Base-by-base conservation (phyloP, 2,329 filamentous ascomycete species). In the Phialemonium atrogriseum region DNA sequence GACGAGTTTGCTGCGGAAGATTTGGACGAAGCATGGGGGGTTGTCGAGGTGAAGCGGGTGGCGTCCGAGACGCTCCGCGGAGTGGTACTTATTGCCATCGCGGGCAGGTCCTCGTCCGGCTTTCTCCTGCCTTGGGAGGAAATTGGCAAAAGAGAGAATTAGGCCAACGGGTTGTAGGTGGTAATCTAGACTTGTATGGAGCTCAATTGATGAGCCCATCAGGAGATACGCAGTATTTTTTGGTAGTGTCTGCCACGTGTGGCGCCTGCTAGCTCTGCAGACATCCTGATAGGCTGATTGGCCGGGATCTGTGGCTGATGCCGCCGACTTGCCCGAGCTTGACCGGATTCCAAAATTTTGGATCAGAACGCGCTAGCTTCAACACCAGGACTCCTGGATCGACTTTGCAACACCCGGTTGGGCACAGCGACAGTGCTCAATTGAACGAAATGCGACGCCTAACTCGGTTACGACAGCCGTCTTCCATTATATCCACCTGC, bases 41-140 rank as follows among this genome's bases (percentile, higher is more conserved):
- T 75, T 12, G 76, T 81, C 16, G 77, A 63, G 11, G 79, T 84
- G 58, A 84, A 91, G 52, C 83, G 79, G 48, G 84, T 91, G 44
- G 84, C 84, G 55, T 88, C 84, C 47, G 74, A 75, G 54, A 83
- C 78, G 60, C 76, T 84, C 52, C 81, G 79, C 38, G 80, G 70
- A 42, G 26, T 24, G 25, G 24, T 33, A 17, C 15, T 12, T n/a
- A 33, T 28, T 24, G 30, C 30, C 34, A 36, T 36, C 14, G 30
- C 12, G 16, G 25, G 16, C n/a, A n/a, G n/a, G n/a, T n/a, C n/a
- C n/a, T n/a, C n/a, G n/a, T n/a, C n/a, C n/a, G n/a, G n/a, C n/a
- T n/a, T n/a, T n/a, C n/a, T n/a, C n/a, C n/a, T n/a, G n/a, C n/a
- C n/a, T n/a, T n/a, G n/a, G n/a, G n/a, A n/a, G n/a, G n/a, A n/a